These are phyloP conservation scores for Ceratocystis destructans DNA, from an alignment of 2,329 filamentous ascomycete species.

Conservation along the genomic window DNA sequence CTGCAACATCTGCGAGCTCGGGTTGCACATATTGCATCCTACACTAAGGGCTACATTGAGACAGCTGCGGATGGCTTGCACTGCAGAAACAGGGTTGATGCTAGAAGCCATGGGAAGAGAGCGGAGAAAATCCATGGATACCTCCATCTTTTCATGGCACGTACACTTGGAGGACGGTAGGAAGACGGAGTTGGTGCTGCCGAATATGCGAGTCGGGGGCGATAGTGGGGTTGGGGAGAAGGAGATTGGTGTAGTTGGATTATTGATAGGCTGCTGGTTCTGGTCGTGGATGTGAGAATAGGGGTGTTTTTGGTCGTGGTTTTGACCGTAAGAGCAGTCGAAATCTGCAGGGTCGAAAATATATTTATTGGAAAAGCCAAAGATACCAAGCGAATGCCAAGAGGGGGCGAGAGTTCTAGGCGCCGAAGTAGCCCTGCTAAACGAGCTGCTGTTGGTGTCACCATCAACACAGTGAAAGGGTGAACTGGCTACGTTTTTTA, in stretches of 20 bases:
- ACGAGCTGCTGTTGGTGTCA: not conserved
- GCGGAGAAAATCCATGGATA: constrained; percentile 38
- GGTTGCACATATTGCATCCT: not conserved
- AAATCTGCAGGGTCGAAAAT: no score
- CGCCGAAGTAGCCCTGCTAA: not conserved
- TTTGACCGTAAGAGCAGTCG: not conserved
- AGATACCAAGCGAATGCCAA: no score
- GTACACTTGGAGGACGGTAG: constrained; percentile 27
- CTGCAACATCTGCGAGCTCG: not conserved
- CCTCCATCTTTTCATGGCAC: constrained; percentile 38
- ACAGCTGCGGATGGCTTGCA: no score
- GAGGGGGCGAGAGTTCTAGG: not conserved
- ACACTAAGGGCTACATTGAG: not conserved
- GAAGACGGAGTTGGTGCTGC: not conserved
- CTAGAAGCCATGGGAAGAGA: not conserved
- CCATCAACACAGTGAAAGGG: not conserved
- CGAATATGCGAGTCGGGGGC: not conserved
- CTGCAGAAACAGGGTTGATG: not conserved
- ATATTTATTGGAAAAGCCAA: no score
- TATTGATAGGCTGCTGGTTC: not conserved
- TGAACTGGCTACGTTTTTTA: not conserved
- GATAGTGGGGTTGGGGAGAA: not conserved
- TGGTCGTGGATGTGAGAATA: not conserved
- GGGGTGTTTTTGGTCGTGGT: not conserved
- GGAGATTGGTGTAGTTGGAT: not conserved